Evolutionary conservation across 1,284 basidiomycete species (phyloP).

Genomic region (Ustilago cynodontis): DNA sequence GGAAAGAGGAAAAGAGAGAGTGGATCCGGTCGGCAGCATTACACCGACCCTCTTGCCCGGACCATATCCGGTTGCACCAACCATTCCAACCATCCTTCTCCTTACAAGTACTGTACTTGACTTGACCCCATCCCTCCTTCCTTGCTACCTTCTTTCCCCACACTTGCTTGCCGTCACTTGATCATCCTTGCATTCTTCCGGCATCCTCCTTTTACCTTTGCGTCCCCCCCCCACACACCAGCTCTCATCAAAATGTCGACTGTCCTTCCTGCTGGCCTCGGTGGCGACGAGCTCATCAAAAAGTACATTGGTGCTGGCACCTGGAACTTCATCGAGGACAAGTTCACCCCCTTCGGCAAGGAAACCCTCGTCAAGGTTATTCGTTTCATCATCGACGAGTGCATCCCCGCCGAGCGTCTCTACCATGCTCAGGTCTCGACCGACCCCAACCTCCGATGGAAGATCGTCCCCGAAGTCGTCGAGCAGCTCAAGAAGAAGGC

Average conservation of each 20-base stretch:
- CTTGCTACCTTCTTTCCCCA: background rate
- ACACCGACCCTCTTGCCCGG: constrained; percentile 14
- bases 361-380: constrained; percentile 86
- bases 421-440: constrained; percentile 85
- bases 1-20: background rate
- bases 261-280: constrained; percentile 35
- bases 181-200: background rate
- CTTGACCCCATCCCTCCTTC: background rate
- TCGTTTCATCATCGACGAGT: constrained; percentile 87
- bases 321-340: constrained; percentile 70
- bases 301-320: constrained; percentile 61
- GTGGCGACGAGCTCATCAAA: constrained; percentile 55
- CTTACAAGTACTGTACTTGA: constrained; percentile 20
- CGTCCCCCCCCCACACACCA: too few species aligned
- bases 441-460: constrained; percentile 84
- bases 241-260: constrained; percentile 27
- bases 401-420: constrained; percentile 82
- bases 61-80: constrained; percentile 16
- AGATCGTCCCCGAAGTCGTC: constrained; percentile 82
- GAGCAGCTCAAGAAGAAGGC: constrained; percentile 90
- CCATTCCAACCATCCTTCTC: background rate
- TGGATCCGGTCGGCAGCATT: constrained; percentile 25
- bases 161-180: background rate
- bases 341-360: constrained; percentile 84
- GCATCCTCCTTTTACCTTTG: background rate